Evolutionary conservation across 306 rosid species (phyloP), one percentile per base, ranked within the genome.

Genomic region (Cucurbita ficifolia): DNA sequence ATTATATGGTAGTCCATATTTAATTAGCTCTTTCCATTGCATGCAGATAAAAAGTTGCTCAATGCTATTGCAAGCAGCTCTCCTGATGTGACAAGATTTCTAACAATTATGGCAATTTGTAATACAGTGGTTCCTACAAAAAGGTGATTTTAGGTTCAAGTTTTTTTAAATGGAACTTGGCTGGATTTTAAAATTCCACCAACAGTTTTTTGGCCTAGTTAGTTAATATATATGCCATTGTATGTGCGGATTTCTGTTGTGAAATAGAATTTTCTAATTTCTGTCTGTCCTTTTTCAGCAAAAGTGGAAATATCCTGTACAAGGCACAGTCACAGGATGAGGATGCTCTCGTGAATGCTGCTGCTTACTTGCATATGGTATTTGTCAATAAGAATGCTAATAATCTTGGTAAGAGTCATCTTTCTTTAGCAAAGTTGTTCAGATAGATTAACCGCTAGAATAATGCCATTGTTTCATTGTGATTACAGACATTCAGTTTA

Each of bases 291-390:
- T 80, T 76, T 76, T 73, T 73, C 81, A 94, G 99, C 87, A 91
- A 91, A 89, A 80, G 72, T 79, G 97, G 99, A 82, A 84, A 79
- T 81, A 86, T 94, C 75, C 29, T 89, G 82, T 94, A 87, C 84
- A 94, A 91, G 85, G 97, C 99, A 50, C 99, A 94, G 78, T 94
- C 99, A 77, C 97, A 94, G 86, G 99, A 94, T 82, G 99, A 94
- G 84, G 97, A 94, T 82, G 99, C 99, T 72, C 96, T 94, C 76
- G 99, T 94, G 65, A 89, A 77, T 8, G 97, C 99, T 82, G 97
- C 99, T 73, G 88, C 95, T 77, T 80, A 55, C 76, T 76, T 94
- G 84, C 92, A 91, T 80, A 88, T 94, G 97, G 85, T 91, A 83
- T 91, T 89, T 81, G 81, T 78, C 85, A 91, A 83, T 76, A 94